These are phyloP conservation scores for Arabidopsis suecica DNA, from an alignment of 345 rosid genomes.

Conservation along the genomic window DNA sequence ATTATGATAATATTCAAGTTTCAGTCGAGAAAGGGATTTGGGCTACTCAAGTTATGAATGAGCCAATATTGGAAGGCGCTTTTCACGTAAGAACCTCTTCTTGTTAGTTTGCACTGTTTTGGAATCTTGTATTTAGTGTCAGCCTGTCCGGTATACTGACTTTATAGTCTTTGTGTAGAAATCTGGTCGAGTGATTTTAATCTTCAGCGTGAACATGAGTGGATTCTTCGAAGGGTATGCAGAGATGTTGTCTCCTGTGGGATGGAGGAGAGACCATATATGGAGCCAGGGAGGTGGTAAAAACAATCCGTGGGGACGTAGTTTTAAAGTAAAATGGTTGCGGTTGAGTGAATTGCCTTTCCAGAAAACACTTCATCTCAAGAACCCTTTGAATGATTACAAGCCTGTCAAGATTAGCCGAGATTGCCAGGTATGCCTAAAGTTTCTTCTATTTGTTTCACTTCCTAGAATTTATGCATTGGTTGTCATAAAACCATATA, in stretches of 20 bases:
- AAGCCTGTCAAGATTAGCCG: constrained; percentile 98
- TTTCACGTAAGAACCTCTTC: constrained; percentile 68
- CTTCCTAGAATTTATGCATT: neutral
- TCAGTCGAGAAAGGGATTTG: constrained; percentile 86
- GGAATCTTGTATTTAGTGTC: constrained; percentile 36
- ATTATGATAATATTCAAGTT: constrained; percentile 74
- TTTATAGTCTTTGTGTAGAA: constrained; percentile 67
- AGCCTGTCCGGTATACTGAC: neutral
- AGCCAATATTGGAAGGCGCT: constrained; percentile 93
- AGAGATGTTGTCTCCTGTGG: constrained; percentile 90
- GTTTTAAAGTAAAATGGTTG: constrained; percentile 94
- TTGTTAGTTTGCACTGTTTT: constrained; percentile 29
- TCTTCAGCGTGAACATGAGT: constrained; percentile 98
- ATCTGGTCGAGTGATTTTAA: constrained; percentile 79
- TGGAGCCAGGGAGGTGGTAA: constrained; percentile 94
- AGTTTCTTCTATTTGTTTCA: constrained; percentile 19
- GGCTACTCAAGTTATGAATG: constrained; percentile 99
- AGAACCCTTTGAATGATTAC: constrained; percentile 89
- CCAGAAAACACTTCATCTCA: constrained; percentile 93
- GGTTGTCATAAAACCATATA: neutral
- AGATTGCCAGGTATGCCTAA: constrained; percentile 81
- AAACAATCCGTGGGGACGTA: constrained; percentile 90
- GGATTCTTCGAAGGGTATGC: constrained; percentile 99
- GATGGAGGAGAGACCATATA: constrained; percentile 89
- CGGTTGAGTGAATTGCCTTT: constrained; percentile 82